Evolutionary conservation across 257 asterid genomes (phyloP).

Genomic region (Nyctanthes arbortristis): DNA sequence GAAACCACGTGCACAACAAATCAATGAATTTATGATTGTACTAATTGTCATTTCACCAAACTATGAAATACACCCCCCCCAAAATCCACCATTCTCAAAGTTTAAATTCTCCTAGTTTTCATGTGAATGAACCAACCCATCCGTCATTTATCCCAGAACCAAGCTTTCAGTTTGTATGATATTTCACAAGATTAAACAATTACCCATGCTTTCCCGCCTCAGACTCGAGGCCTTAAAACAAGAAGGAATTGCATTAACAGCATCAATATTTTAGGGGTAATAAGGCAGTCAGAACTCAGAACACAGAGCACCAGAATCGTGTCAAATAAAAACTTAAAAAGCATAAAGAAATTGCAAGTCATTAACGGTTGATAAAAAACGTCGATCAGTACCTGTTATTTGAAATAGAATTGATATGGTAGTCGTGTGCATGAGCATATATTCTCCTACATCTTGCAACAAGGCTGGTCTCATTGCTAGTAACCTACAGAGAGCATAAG

Average conservation of each 20-base stretch:
- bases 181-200: slow-evolving; percentile 7
- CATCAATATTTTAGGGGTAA: not conserved
- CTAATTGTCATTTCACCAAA: not conserved
- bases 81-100: too few relatives aligned
- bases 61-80: not conserved
- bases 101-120: not conserved
- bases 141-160: not conserved
- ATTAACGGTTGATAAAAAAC: not conserved
- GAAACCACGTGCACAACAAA: not conserved
- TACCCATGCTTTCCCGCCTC: slow-evolving; percentile 14
- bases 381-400: slow-evolving; percentile 73
- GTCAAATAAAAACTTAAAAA: not conserved
- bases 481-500: slow-evolving; percentile 53
- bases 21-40: slow-evolving; percentile 1
- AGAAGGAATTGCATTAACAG: slow-evolving; percentile 9
- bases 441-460: slow-evolving; percentile 94
- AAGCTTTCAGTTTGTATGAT: not conserved
- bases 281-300: not conserved
- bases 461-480: slow-evolving; percentile 80
- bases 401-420: slow-evolving; percentile 97
- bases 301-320: not conserved
- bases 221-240: slow-evolving; percentile 8
- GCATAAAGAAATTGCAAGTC: slow-evolving; percentile 5
- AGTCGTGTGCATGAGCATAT: slow-evolving; percentile 99
- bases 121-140: not conserved